Evolutionary conservation across 192 early-diverging fungal genomes (phyloP).

Genomic region (Entophlyctis luteolus): DNA sequence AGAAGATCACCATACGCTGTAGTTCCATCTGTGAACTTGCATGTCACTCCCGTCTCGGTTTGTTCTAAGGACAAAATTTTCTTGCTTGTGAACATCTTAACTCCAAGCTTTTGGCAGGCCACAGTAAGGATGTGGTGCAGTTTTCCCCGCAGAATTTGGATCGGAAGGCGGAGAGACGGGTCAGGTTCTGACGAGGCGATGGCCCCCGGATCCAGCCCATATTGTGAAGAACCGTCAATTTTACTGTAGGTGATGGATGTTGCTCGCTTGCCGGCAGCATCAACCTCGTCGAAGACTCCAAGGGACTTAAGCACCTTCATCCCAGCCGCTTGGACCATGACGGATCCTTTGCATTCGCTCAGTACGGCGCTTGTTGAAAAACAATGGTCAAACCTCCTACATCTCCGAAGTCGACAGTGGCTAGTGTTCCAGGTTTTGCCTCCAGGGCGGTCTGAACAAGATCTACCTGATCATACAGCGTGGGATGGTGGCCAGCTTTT

Average conservation of each 20-base stretch:
- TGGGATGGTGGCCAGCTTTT: neutral
- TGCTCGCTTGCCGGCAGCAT: neutral
- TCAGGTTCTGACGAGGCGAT: neutral
- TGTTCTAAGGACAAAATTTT: neutral
- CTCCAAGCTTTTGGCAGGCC: neutral
- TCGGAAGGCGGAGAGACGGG: neutral
- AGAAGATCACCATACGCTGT: conserved; percentile 4
- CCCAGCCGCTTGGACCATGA: neutral
- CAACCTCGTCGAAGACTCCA: conserved; percentile 10
- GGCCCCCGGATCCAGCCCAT: neutral
- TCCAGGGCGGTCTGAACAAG: neutral
- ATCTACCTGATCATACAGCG: conserved; percentile 10
- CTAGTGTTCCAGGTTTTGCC: neutral
- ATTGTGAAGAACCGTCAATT: neutral
- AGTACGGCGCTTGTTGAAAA: neutral
- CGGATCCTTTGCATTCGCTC: neutral
- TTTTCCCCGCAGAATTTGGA: neutral
- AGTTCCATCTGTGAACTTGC: conserved; percentile 1
- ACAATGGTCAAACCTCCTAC: neutral
- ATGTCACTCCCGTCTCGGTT: neutral
- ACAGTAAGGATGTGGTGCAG: neutral
- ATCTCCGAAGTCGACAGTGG: neutral
- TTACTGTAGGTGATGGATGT: neutral
- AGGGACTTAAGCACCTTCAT: neutral
- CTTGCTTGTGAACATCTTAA: neutral